Evolutionary conservation across 164 flowering plant genomes (phyloP).

Genomic region (Malania oleifera): DNA sequence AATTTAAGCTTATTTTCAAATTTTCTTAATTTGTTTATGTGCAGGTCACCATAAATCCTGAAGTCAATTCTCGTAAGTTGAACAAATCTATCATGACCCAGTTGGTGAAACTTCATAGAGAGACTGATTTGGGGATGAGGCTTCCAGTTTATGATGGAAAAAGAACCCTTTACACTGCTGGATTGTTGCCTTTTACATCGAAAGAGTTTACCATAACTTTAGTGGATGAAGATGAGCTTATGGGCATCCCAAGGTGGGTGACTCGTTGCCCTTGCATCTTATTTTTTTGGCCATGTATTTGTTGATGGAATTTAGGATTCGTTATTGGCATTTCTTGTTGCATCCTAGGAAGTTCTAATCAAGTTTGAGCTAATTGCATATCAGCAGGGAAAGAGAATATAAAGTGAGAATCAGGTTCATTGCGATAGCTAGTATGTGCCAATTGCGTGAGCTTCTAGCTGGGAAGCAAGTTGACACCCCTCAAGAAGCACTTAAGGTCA

Average conservation of each 20-base stretch:
- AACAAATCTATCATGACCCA: slow-evolving; percentile 47
- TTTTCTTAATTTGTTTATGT: neutral
- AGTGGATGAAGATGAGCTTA: slow-evolving; percentile 28
- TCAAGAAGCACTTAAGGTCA: slow-evolving; percentile 36
- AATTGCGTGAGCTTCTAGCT: slow-evolving; percentile 34
- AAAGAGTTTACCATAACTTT: slow-evolving; percentile 41
- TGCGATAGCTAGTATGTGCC: slow-evolving; percentile 36
- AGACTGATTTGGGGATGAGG: slow-evolving; percentile 38
- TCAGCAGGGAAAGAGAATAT: slow-evolving; percentile 29
- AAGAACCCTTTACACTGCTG: slow-evolving; percentile 49
- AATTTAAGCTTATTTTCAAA: too few species aligned
- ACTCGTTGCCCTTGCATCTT: neutral
- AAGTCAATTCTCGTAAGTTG: slow-evolving; percentile 25
- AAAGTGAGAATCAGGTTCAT: slow-evolving; percentile 43
- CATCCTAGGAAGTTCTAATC: neutral
- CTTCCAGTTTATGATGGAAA: slow-evolving; percentile 64
- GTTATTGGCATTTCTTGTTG: neutral
- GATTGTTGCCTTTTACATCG: slow-evolving; percentile 41
- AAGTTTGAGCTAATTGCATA: neutral
- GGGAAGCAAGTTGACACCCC: slow-evolving; percentile 45
- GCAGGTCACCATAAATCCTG: slow-evolving; percentile 51
- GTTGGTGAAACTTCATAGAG: slow-evolving; percentile 39
- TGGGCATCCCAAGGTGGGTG: slow-evolving; percentile 15
- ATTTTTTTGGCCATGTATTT: neutral
- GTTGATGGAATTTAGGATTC: neutral